Evolutionary conservation across 139 green algal species (phyloP), one percentile per base, ranked within the genome.

Genomic region (Pseudopediastrum boryanum): DNA sequence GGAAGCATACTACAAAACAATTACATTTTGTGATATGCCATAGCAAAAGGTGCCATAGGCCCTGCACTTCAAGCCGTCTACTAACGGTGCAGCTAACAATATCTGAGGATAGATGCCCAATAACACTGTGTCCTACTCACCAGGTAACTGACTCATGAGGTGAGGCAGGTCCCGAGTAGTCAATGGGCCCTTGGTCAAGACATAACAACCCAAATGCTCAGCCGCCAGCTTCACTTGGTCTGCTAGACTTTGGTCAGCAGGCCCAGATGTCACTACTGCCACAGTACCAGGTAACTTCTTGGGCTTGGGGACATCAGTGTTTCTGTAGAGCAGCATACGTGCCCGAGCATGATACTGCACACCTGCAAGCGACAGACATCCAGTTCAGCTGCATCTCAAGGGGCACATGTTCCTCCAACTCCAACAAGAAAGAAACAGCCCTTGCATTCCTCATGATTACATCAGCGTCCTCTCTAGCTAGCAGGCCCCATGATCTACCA

Each of bases 191-290:
- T 95, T 92, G 3, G 84, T 44, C 7, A 97, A 67, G 23, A 76
- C 73, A 65, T 93, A 93, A 77, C 79, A 90, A 43, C 92, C 92
- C 65, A 91, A 81, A 62, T 88, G 84, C 58, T 94, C 76, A 4
- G 89, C 80, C 69, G 91, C 84, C 7, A 91, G 44, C 46, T 85
- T 84, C 75, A 89, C 94, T 85, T 96, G 92, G 85, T 96, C 87
- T 33, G 87, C 85, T 21, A 88, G 80, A 2, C 25, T 25, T 41
- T 85, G 69, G 51, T 75, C 51, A 50, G 91, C 92, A 4, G 90
- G 93, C 36, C 92, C 93, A 1, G 85, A 89, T 23, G 79, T 86
- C 21, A 97, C 71, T 0, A 97, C 63, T 16, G 85, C 91, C 48
- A 97, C 83, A 8, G 82, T 93, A 44, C 92, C 92, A 36, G 90